Base-by-base conservation (phyloP, 805 yeast species). In the Dipodascus geniculatus region DNA sequence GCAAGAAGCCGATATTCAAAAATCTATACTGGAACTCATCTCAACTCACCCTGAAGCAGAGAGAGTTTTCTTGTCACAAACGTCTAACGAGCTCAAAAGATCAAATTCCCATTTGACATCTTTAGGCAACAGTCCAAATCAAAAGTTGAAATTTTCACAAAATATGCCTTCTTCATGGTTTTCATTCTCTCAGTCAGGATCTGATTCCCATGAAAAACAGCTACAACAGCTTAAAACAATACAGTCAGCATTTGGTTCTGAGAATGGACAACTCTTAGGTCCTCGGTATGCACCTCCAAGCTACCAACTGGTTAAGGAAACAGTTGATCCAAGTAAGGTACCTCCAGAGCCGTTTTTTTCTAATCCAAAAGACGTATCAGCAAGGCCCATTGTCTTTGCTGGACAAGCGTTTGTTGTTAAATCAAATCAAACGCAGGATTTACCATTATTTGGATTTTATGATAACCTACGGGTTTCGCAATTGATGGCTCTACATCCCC, bases 291-390 rank as follows among this genome's bases (percentile, higher is more conserved):
- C 44, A 38, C 20, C 44, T 38, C 44, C 44, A 3, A 38, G 20
- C 44, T 14, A n/a, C 8, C 6, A 3, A n/a, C 19, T n/a, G 20
- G 44, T 38, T 11, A 14, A 38, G 14, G 4, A 4, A n/a, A 38
- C 44, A 6, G 20, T 38, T 14, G 20, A 38, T 14, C 74, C 85
- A 1, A 73, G 76, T 57, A 66, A 79, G 14, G 74, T 80, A 14
- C 83, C 84, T 62, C 54, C 60, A 1, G 84, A 79, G 57, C 95
- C 96, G 0, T 80, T 68, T 58, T 90, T 80, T 59, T 75, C 81
- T 23, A 73, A 75, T 16, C 59, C 71, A 0, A 61, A 65, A 1
- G 90, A 87, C 59, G 68, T 76, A 3, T 82, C 79, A 1, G 61
- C 65, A 3, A 65, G 67, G 9, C 82, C 91, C 0, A 76, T 83